Base-by-base conservation (phyloP, 805 yeast genomes). In the Barnettozyma californica region DNA sequence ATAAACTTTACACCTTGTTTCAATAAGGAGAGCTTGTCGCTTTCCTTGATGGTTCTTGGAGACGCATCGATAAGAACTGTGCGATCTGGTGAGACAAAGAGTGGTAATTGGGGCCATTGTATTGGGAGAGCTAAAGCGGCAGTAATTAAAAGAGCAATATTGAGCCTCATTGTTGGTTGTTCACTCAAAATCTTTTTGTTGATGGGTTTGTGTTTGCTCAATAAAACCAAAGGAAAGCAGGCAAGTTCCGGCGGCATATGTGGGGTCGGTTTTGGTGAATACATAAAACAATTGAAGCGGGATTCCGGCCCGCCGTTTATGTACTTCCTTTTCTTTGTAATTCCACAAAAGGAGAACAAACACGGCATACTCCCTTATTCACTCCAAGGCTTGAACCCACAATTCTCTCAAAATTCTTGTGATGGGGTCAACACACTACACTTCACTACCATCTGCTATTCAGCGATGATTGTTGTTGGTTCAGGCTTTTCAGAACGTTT, bases 1-100 rank as follows among this genome's bases (percentile, higher is more conserved):
- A 86, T 77, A 61, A 83, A 85, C 23, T 69, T 74, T 31, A 72
- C 63, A 44, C 83, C 82, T 35, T 69, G 62, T 45, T 77, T 63
- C 56, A 68, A 68, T 40, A 77, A 60, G n/a, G 58, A 59, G n/a
- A 74, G 54, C 56, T 77, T 70, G 45, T 77, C 75, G 13, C 62
- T 62, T 48, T 76, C 80, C 14, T 65, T 58, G 44, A 69, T 71
- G 48, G 49, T 44, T 4, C 64, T 48, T 2, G 63, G 61, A 10
- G 56, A 48, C 9, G 52, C 31, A 25, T 50, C 40, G 2, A 59
- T 55, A 23, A 60, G 56, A 16, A 54, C 53, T 3, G 48, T 16
- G 39, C 57, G 42, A 9, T 43, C 37, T 11, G n/a, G 29, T 11
- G 25, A 47, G 16, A 10, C 9, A n/a, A 38, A 38, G 4, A 38